Conservation (phyloP, 805 yeast species). For the Myxozyma mucilagina region DNA sequence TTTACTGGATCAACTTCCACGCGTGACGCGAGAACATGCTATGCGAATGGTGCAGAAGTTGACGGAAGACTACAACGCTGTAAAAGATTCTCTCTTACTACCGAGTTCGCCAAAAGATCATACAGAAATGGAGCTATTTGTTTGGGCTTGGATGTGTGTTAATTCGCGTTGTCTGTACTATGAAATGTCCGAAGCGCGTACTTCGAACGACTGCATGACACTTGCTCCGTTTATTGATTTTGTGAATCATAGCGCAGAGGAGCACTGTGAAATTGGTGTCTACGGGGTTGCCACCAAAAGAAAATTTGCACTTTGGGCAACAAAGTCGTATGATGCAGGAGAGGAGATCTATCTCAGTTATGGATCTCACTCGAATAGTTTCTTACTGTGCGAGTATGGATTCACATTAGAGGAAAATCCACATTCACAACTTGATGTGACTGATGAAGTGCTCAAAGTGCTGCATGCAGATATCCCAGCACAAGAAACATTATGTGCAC, state of each 20-base stretch:
- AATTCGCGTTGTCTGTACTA: conserved; percentile 89
- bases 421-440: conserved; percentile 72
- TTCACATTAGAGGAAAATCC: conserved; percentile 59
- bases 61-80: conserved; percentile 47
- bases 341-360: conserved; percentile 74
- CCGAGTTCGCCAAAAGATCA: neutral
- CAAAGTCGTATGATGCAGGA: conserved; percentile 41
- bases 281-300: conserved; percentile 18
- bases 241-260: conserved; percentile 58
- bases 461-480: conserved; percentile 46
- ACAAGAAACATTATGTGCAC: neutral
- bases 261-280: conserved; percentile 21
- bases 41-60: conserved; percentile 38
- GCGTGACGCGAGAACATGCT: conserved; percentile 12
- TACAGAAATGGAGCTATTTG: conserved; percentile 65
- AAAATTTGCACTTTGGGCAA: conserved; percentile 34
- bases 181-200: conserved; percentile 57
- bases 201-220: conserved; percentile 68
- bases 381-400: conserved; percentile 83
- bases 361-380: conserved; percentile 87
- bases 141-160: conserved; percentile 49
- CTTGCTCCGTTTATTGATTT: conserved; percentile 91
- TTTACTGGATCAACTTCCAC: neutral
- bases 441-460: conserved; percentile 45
- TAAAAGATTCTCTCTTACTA: conserved; percentile 27